Percentiles rank a stretch among this genome's conserved stretches.
These are phyloP conservation scores for Pterulicium gracile DNA, from an alignment of 1,284 basidiomycete genomes.

Conservation along the genomic window DNA sequence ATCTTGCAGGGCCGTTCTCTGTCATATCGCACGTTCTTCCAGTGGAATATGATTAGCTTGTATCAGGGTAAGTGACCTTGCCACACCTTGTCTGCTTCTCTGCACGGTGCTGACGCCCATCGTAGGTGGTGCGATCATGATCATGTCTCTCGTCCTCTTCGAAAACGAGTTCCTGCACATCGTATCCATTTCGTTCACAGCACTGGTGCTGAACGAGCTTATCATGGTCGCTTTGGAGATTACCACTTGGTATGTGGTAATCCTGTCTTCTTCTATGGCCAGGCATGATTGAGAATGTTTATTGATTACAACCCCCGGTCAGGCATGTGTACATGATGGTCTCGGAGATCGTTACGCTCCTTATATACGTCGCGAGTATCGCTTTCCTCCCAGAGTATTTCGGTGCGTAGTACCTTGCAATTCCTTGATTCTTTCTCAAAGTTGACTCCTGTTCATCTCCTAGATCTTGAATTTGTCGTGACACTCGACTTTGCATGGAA, in stretches of 20 bases:
- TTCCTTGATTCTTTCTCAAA: not conserved
- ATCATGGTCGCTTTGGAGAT: conserved; percentile 99
- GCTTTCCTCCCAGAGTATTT: conserved; percentile 95
- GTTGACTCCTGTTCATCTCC: no score
- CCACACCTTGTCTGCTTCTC: not conserved
- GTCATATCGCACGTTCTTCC: conserved; percentile 96
- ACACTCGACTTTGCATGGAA: conserved; percentile 91
- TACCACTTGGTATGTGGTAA: conserved; percentile 70
- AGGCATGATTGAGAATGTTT: conserved; percentile 5
- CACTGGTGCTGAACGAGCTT: conserved; percentile 91
- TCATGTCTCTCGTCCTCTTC: conserved; percentile 91
- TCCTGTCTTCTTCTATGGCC: conserved; percentile 5
- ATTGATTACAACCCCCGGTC: conserved; percentile 8
- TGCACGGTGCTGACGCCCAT: conserved; percentile 4
- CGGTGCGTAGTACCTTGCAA: conserved; percentile 43
- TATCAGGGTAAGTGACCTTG: conserved; percentile 71
- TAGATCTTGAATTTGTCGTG: conserved; percentile 89
- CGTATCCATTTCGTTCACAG: conserved; percentile 96
- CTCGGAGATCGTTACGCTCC: conserved; percentile 81
- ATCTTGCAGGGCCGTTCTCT: conserved; percentile 73
- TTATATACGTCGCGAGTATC: conserved; percentile 88
- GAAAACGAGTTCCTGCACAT: conserved; percentile 98
- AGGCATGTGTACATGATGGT: conserved; percentile 97
- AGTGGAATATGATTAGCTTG: conserved; percentile 94
- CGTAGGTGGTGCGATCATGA: conserved; percentile 94